Percentiles rank a stretch among this genome's conserved stretches.
These are phyloP conservation scores for Medicago ruthenica DNA, from an alignment of 306 rosid genomes.

Conservation along the genomic window DNA sequence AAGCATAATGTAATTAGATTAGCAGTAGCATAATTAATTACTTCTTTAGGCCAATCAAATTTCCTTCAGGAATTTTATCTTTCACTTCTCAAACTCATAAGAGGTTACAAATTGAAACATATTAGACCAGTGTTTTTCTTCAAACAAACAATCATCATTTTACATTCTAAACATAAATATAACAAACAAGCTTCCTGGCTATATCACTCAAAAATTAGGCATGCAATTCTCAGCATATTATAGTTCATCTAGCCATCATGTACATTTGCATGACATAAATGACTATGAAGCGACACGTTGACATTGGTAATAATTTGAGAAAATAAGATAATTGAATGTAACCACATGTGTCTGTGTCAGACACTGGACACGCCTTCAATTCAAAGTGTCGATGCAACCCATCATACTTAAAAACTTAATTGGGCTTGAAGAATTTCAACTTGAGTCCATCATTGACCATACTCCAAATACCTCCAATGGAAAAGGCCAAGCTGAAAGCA, in stretches of 20 bases:
- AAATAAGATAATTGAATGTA: neutral
- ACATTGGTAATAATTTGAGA: neutral
- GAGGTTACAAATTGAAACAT: constrained; percentile 6
- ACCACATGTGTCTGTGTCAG: neutral
- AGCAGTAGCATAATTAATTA: neutral
- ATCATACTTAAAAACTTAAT: neutral
- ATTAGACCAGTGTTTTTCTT: constrained; percentile 4
- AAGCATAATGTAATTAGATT: neutral
- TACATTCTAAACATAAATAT: no score
- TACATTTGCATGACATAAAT: constrained; percentile 4
- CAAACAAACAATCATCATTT: no score
- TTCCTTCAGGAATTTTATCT: neutral
- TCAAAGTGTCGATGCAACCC: neutral
- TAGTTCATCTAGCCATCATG: neutral
- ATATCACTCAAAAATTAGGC: neutral
- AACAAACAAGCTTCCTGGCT: constrained; percentile 19
- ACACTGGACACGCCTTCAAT: neutral
- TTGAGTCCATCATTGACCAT: constrained; percentile 91
- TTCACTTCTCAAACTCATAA: constrained; percentile 32
- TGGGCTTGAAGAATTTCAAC: constrained; percentile 91
- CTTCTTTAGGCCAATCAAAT: neutral
- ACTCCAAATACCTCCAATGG: constrained; percentile 99
- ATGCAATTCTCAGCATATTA: neutral
- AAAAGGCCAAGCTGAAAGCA: constrained; percentile 88
- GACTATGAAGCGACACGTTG: neutral